Base-by-base conservation (phyloP, 257 asterid species). In the Nemophila menziesii region DNA sequence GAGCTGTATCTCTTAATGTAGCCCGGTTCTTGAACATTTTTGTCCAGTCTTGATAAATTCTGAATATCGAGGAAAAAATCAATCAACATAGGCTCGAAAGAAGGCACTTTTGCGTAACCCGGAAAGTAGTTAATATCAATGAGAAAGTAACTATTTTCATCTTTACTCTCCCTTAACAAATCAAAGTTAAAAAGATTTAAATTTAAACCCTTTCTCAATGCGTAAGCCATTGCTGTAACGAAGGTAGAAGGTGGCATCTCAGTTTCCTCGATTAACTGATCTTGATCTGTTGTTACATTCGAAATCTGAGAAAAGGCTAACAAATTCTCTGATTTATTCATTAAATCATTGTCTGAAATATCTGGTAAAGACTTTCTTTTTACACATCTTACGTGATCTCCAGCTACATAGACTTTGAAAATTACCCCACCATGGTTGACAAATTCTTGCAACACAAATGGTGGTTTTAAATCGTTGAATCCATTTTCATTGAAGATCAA, bases 71-170 rank as follows among this genome's bases (percentile, higher is more conserved):
- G 83, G 54, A 86, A 69, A 56, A 86, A 86, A 39, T 74, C 78
- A 13, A 82, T 76, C 63, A 86, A 51, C 36, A 82, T 44, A 19
- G 60, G 52, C 66, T 86, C 94, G 39, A 71, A 82, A 11, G 48
- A 15, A 0, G 92, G 93, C 73, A 86, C 57, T 71, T 86, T 86
- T 0, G 83, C 92, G 49, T 71, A 86, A 15, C 94, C 94, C 0
- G 96, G 96, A 49, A 86, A 79, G 78, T 78, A 82, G 55, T 86
- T 82, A 20, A 86, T 82, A 66, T 86, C 96, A 18, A 86, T 79
- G 11, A 82, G 66, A 21, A 79, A 79, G 68, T 71, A 82, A 9
- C 80, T 49, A 19, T 70, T 79, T 19, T 48, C 73, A 24, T 15
- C 64, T 27, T 67, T 55, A 56, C 55, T 55, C 20, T 76, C 92